Conservation (phyloP, 1,284 basidiomycete species). For the Leucoagaricus sp. region DNA sequence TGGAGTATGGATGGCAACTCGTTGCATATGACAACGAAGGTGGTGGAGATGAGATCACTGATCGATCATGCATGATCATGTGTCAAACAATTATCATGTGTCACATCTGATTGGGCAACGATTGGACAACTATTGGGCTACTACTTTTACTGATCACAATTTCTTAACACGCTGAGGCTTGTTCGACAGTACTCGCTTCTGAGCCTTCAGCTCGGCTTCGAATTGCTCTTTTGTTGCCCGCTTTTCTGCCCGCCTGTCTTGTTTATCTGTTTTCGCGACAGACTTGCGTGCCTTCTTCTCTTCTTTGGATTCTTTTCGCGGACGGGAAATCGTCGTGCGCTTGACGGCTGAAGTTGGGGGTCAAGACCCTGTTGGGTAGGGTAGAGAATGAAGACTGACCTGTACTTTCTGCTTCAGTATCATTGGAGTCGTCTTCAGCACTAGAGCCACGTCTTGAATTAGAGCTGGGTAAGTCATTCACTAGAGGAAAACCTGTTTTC, state of each 20-base stretch:
- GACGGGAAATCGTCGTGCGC: constrained; percentile 65
- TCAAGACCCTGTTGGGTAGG: neutral
- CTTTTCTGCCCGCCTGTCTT: constrained; percentile 78
- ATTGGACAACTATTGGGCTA: neutral
- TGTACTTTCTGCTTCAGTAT: constrained; percentile 16
- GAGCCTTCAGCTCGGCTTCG: constrained; percentile 70
- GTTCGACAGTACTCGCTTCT: constrained; percentile 57
- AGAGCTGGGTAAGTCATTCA: constrained; percentile 28
- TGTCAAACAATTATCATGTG: neutral
- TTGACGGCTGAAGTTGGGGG: constrained; percentile 31
- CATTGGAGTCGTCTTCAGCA: constrained; percentile 36
- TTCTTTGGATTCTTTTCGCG: constrained; percentile 81
- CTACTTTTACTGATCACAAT: constrained; percentile 26
- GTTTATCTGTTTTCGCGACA: constrained; percentile 83
- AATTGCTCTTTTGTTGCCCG: constrained; percentile 81
- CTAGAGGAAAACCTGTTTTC: constrained; percentile 73
- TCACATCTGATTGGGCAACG: constrained; percentile 15
- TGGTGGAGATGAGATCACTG: constrained; percentile 13
- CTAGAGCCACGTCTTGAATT: constrained; percentile 13
- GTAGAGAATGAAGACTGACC: neutral
- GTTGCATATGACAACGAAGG: neutral
- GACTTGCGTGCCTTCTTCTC: constrained; percentile 89
- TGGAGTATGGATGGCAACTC: neutral
- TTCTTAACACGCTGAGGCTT: constrained; percentile 47
- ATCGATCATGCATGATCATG: neutral